Percentiles rank a stretch among this genome's conserved stretches.
Evolutionary conservation across 768 basidiomycete genomes (phyloP).

Genomic region (Cytidiella melzeri): DNA sequence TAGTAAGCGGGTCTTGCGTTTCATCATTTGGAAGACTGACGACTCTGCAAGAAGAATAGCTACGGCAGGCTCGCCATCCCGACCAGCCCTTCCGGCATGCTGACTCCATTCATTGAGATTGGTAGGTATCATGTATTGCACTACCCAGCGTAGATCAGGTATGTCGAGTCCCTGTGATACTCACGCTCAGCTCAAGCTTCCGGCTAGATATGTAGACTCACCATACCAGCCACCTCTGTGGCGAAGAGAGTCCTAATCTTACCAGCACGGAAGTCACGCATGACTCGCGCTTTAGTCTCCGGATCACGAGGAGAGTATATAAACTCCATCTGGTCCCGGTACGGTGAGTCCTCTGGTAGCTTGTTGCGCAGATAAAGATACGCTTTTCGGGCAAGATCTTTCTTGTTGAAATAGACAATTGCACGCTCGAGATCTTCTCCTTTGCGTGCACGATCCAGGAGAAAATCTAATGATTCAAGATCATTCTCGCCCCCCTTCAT

Average conservation of each 20-base stretch:
- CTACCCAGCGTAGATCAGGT: not conserved
- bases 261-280: constrained; percentile 1
- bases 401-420: constrained; percentile 1
- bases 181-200: not conserved
- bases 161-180: constrained; percentile 4
- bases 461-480: not conserved
- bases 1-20: too few relatives aligned
- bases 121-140: not conserved
- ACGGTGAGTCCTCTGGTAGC: constrained; percentile 1
- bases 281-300: not conserved
- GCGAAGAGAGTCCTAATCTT: constrained; percentile 3
- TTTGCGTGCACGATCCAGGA: not conserved
- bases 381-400: not conserved
- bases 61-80: constrained; percentile 1
- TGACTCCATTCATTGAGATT: constrained; percentile 3
- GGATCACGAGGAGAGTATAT: not conserved
- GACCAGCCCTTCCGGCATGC: constrained; percentile 3
- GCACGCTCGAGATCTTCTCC: not conserved
- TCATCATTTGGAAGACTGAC: constrained; percentile 2
- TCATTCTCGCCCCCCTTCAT: not conserved
- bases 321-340: constrained; percentile 1
- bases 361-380: not conserved
- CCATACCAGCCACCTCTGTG: constrained; percentile 7
- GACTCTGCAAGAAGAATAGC: constrained; percentile 6
- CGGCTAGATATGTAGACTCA: not conserved